phyloP scores from a whole-genome alignment of 139 green algal species.

The Medakamo hakoo region DNA sequence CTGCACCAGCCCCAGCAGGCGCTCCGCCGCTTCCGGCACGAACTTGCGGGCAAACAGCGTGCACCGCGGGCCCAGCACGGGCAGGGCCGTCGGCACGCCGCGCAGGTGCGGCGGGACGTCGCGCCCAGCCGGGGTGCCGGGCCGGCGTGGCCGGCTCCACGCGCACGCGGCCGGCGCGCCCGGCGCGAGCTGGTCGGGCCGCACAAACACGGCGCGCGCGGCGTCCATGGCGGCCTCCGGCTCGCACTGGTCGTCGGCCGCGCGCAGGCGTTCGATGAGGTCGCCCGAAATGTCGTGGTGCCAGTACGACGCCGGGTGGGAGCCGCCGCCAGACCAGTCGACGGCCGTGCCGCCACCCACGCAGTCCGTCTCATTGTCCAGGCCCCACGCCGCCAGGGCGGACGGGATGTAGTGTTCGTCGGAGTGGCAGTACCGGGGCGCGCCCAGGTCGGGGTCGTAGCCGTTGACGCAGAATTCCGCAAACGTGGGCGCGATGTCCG shows the following conservation, averaged over 20 bases:
- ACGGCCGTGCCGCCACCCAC: background rate
- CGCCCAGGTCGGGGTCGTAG: background rate
- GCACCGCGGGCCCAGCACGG: background rate
- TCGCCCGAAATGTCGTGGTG: background rate
- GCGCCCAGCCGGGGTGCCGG: too few species aligned
- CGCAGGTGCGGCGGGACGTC: background rate
- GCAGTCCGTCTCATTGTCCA: slow-evolving; percentile 16
- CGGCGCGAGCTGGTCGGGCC: background rate
- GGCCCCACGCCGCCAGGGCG: slow-evolving; percentile 11
- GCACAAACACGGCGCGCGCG: background rate
- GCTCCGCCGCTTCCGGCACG: background rate
- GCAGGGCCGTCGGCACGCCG: background rate
- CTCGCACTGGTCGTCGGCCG: background rate
- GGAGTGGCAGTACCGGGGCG: slow-evolving; percentile 5
- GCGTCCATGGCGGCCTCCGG: background rate
- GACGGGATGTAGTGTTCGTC: slow-evolving; percentile 27
- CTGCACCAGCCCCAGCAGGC: background rate
- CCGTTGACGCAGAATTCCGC: slow-evolving; percentile 3
- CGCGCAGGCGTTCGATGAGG: background rate
- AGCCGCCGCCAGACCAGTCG: slow-evolving; percentile 1
- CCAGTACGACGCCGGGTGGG: slow-evolving; percentile 3
- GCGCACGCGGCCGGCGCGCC: background rate
- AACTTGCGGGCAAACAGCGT: slow-evolving; percentile 9
- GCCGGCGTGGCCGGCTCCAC: too few species aligned
- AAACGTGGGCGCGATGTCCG: slow-evolving; percentile 10